A percentile compares a stretch with the other conserved stretches of the same genome.
These are phyloP conservation scores for Microdochium paspali DNA, from an alignment of 2,329 filamentous ascomycete species.

Conservation along the genomic window DNA sequence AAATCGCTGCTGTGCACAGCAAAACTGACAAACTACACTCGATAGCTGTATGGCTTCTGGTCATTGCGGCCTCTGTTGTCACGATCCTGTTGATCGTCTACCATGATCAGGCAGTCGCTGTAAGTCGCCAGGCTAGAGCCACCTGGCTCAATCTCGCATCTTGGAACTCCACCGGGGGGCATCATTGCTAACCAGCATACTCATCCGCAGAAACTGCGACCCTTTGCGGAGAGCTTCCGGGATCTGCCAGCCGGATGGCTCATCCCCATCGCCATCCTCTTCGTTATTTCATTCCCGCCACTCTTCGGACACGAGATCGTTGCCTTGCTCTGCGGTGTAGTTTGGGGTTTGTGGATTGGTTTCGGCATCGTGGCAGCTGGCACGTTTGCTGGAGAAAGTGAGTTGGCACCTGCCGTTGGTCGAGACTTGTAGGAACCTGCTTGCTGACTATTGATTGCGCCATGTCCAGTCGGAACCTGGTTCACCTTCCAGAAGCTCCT, in stretches of 20 bases:
- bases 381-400: slow-evolving; percentile 29
- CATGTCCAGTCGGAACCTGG: slow-evolving; percentile 23
- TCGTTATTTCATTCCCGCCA: slow-evolving; percentile 29
- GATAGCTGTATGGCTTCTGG: slow-evolving; percentile 16
- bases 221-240: slow-evolving; percentile 25
- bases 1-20: too few relatives aligned
- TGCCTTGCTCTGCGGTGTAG: slow-evolving; percentile 28
- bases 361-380: slow-evolving; percentile 29
- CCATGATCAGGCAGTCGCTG: slow-evolving; percentile 26
- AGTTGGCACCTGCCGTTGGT: slow-evolving; percentile 1
- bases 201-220: slow-evolving; percentile 17
- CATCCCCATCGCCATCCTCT: slow-evolving; percentile 27
- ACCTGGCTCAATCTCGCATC: too few relatives aligned
- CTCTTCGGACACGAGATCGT: slow-evolving; percentile 31
- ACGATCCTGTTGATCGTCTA: slow-evolving; percentile 23
- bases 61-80: slow-evolving; percentile 16
- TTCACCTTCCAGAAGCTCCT: slow-evolving; percentile 29
- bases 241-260: slow-evolving; percentile 27
- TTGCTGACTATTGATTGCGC: background rate
- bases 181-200: background rate
- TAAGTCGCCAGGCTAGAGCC: too few relatives aligned
- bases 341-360: slow-evolving; percentile 29
- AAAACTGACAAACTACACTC: background rate
- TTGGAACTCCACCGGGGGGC: too few relatives aligned
- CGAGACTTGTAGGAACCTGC: background rate